These are phyloP conservation scores for Anaeromyces robustus DNA, from an alignment of 192 early-diverging fungal species.

Conservation along the genomic window DNA sequence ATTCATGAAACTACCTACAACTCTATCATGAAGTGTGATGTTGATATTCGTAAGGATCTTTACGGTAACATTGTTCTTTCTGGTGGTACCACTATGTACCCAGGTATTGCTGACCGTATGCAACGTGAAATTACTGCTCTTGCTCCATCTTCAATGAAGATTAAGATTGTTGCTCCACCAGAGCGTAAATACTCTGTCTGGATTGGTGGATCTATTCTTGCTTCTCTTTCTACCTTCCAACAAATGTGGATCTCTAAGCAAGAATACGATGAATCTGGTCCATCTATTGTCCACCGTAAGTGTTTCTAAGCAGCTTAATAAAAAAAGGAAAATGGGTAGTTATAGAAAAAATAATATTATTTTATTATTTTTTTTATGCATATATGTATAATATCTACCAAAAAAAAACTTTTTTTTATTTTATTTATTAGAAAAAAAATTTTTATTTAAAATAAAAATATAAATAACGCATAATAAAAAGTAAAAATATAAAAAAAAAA, in stretches of 20 bases:
- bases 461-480: too few species aligned
- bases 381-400: too few species aligned
- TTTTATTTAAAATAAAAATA: too few species aligned
- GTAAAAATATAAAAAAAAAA: too few species aligned
- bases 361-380: too few species aligned
- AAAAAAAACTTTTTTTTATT: too few species aligned
- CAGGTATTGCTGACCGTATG: constrained; percentile 93
- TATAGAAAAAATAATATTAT: too few species aligned
- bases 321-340: too few species aligned
- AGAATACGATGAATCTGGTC: constrained; percentile 97
- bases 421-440: too few species aligned
- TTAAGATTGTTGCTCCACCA: constrained; percentile 96
- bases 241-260: constrained; percentile 98
- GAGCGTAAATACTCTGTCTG: constrained; percentile 99
- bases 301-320: constrained; percentile 66
- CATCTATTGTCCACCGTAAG: constrained; percentile 96
- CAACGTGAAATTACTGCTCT: constrained; percentile 93
- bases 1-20: constrained; percentile 96
- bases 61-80: constrained; percentile 94
- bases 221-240: constrained; percentile 96
- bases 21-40: constrained; percentile 94
- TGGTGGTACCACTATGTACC: constrained; percentile 95
- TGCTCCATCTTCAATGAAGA: constrained; percentile 88
- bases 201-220: constrained; percentile 96
- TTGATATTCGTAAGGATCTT: constrained; percentile 82